Conservation (phyloP, 2,329 filamentous ascomycete genomes). For the Ceratocystiopsis minuta region DNA sequence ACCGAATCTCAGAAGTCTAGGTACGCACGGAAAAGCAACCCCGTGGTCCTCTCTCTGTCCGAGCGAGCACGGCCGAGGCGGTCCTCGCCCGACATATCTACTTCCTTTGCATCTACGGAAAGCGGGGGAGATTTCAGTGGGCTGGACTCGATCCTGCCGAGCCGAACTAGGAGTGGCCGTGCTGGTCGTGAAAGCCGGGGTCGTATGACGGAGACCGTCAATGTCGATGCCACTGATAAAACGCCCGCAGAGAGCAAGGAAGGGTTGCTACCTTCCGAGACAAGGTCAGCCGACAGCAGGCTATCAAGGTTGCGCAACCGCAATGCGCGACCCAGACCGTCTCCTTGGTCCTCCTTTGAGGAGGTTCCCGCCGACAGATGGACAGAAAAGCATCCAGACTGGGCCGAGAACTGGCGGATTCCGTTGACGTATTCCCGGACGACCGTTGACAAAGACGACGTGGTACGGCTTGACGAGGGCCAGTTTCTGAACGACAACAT, state of each 20-base stretch:
- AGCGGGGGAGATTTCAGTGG: neutral
- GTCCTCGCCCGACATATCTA: neutral
- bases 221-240: neutral
- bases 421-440: conserved; percentile 49
- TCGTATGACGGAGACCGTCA: neutral
- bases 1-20: neutral
- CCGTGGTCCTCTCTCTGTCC: neutral
- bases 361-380: conserved; percentile 20
- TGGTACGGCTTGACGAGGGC: conserved; percentile 61
- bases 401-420: conserved; percentile 34
- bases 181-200: neutral
- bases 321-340: neutral
- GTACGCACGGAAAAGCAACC: neutral
- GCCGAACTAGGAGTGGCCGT: neutral
- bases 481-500: conserved; percentile 87
- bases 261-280: no score
- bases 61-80: neutral
- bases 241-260: no score
- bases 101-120: neutral
- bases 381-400: conserved; percentile 31
- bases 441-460: conserved; percentile 52
- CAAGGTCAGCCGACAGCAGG: neutral
- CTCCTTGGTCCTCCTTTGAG: neutral
- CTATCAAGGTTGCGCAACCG: conserved; percentile 2
- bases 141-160: neutral